Evolutionary conservation across 2,329 filamentous ascomycete genomes (phyloP).

Genomic region (Microsporum canis): DNA sequence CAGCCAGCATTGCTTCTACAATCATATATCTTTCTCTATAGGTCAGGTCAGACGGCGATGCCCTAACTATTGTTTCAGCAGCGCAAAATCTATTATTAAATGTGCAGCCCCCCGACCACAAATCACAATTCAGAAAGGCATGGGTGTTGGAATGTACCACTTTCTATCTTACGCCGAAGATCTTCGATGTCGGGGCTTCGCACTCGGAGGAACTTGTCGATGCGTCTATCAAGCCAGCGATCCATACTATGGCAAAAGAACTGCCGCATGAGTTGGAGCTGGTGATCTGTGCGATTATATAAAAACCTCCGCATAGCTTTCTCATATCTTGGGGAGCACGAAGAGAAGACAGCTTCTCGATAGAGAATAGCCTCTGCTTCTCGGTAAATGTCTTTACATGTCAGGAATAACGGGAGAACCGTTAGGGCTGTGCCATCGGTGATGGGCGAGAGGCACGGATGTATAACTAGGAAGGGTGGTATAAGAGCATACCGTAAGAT

Average conservation of each 20-base stretch:
- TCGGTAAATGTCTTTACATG: not conserved
- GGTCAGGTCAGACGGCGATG: too few relatives aligned
- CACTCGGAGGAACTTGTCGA: not conserved
- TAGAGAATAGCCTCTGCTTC: conserved; percentile 1
- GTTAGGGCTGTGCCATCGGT: not conserved
- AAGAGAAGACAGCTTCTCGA: conserved; percentile 1
- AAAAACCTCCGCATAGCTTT: not conserved
- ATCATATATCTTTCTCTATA: too few relatives aligned
- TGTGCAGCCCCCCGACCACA: not conserved
- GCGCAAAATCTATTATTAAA: not conserved
- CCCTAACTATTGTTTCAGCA: not conserved
- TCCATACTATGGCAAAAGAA: conserved; percentile 4
- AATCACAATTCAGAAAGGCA: not conserved
- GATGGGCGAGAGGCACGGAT: not conserved
- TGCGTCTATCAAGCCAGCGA: not conserved
- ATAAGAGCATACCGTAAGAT: conserved; percentile 1
- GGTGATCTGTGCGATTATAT: not conserved
- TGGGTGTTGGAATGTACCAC: not conserved
- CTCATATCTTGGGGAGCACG: conserved; percentile 4
- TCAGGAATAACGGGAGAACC: conserved; percentile 1
- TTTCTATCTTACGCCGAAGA: not conserved
- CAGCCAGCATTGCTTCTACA: too few relatives aligned
- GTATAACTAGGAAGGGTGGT: not conserved
- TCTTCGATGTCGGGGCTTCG: conserved; percentile 1
- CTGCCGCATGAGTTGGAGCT: not conserved